Conservation (phyloP, 2,329 filamentous ascomycete genomes). For the Rutstroemia sydowiana region DNA sequence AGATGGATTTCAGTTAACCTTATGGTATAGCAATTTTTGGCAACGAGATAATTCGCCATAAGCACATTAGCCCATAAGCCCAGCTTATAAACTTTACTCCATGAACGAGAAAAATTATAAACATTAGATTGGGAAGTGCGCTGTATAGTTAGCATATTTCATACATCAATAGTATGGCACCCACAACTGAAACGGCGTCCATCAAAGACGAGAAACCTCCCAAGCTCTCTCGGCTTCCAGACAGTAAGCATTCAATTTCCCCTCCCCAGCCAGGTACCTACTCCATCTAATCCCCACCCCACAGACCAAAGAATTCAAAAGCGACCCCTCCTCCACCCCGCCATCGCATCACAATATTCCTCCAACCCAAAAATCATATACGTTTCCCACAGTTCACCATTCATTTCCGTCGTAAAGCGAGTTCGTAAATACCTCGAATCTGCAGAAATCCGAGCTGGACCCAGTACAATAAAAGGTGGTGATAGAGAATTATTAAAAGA, state of each 20-base stretch:
- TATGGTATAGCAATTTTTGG: background rate
- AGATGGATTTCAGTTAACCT: background rate
- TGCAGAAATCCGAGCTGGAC: slow-evolving; percentile 23
- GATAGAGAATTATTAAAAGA: slow-evolving; percentile 12
- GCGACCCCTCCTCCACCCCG: slow-evolving; percentile 29
- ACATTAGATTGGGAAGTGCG: too few species aligned
- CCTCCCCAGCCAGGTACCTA: background rate
- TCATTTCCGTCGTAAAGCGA: slow-evolving; percentile 28
- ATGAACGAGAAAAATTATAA: too few species aligned
- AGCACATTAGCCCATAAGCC: too few species aligned
- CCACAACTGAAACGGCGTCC: background rate
- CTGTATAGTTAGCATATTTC: too few species aligned
- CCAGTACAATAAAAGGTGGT: slow-evolving; percentile 10
- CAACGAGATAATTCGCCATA: too few species aligned
- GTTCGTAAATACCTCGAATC: slow-evolving; percentile 22
- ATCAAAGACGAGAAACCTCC: background rate
- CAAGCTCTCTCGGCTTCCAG: slow-evolving; percentile 17
- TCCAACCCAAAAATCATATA: slow-evolving; percentile 26
- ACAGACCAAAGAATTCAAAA: slow-evolving; percentile 28
- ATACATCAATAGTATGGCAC: background rate
- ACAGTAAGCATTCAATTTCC: slow-evolving; percentile 11
- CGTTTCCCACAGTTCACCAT: slow-evolving; percentile 24
- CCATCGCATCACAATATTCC: slow-evolving; percentile 21
- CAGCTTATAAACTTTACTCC: too few species aligned
- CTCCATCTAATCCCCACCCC: background rate